A percentile compares a stretch with the other conserved stretches of the same genome.
phyloP scores from a whole-genome alignment of 1,284 basidiomycete species.

The Xerocomus nothofagi region DNA sequence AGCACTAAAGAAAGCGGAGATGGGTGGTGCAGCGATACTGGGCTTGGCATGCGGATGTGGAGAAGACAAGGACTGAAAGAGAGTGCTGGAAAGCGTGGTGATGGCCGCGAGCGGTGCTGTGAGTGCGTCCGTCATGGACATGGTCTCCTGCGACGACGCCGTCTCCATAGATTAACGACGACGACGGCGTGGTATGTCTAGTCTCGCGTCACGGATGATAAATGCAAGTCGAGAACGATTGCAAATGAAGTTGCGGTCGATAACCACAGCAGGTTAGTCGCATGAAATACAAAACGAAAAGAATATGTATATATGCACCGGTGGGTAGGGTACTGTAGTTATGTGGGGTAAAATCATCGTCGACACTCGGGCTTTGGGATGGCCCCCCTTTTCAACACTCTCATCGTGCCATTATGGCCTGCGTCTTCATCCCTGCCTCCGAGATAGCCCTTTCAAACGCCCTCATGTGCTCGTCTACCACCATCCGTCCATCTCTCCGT shows the following conservation, averaged over 20 bases:
- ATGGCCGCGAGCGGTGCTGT: conserved; percentile 64
- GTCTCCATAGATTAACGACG: background rate
- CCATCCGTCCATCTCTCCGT: conserved; percentile 53
- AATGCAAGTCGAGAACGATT: no score
- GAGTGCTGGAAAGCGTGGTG: conserved; percentile 60
- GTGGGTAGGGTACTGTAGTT: conserved; percentile 10
- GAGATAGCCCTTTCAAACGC: conserved; percentile 69
- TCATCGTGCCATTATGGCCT: conserved; percentile 66
- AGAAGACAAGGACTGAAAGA: conserved; percentile 72
- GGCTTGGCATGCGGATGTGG: conserved; percentile 48
- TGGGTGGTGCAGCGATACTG: conserved; percentile 60
- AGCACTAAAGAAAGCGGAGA: conserved; percentile 56
- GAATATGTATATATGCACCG: conserved; percentile 23
- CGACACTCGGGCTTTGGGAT: no score
- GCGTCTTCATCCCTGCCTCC: conserved; percentile 71
- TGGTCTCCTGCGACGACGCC: conserved; percentile 9
- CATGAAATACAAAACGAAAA: conserved; percentile 29
- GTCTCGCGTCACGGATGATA: no score
- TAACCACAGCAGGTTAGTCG: background rate
- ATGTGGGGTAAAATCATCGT: conserved; percentile 11
- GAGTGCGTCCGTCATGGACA: conserved; percentile 53
- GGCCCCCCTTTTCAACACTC: background rate
- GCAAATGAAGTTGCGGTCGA: no score
- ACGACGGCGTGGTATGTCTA: background rate
- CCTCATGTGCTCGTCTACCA: conserved; percentile 72